Evolutionary conservation across 2,329 filamentous ascomycete species (phyloP).

Genomic region (Lachnellula cervina): DNA sequence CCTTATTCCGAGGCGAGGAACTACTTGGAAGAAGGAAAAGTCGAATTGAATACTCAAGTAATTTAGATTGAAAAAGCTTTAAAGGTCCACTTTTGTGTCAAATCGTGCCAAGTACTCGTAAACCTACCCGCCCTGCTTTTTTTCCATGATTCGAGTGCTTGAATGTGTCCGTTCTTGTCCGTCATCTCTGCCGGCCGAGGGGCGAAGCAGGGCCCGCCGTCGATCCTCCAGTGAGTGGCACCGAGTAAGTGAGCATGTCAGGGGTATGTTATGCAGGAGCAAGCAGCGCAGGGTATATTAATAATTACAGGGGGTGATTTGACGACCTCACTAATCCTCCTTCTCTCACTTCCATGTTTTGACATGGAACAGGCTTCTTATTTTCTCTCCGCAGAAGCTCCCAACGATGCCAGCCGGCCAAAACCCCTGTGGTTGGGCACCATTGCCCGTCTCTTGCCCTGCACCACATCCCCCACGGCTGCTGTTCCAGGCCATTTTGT

Average conservation of each 20-base stretch:
- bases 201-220: not conserved
- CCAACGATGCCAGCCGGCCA: not conserved
- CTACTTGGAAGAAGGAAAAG: too few relatives aligned
- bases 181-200: too few relatives aligned
- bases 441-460: not conserved
- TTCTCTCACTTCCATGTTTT: not conserved
- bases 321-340: conserved; percentile 10
- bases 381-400: not conserved
- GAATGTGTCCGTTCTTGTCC: too few relatives aligned
- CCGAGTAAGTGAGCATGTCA: not conserved
- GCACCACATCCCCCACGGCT: not conserved
- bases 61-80: too few relatives aligned
- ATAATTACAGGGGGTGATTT: not conserved
- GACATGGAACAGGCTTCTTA: conserved; percentile 18
- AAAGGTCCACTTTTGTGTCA: too few relatives aligned
- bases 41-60: too few relatives aligned
- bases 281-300: conserved; percentile 1
- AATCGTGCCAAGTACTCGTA: too few relatives aligned
- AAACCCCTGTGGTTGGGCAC: conserved; percentile 4
- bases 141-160: too few relatives aligned
- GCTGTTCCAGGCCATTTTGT: not conserved
- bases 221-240: not conserved
- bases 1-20: too few relatives aligned
- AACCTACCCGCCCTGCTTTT: too few relatives aligned
- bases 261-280: not conserved